phyloP scores from a whole-genome alignment of 495 filamentous ascomycete species.

The Penicillium cosmopolitanum region DNA sequence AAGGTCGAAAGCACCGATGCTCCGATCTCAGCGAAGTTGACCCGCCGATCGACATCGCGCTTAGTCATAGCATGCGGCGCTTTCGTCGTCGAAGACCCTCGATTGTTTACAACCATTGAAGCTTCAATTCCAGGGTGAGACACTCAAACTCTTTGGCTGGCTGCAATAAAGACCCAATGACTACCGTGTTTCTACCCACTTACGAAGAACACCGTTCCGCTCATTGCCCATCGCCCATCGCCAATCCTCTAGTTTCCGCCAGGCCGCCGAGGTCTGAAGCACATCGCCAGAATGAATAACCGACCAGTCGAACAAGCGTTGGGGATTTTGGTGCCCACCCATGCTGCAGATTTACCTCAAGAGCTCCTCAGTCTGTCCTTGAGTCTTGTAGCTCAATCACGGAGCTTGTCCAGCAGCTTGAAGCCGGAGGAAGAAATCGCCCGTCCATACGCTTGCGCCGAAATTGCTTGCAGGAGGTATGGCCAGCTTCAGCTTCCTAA shows the following conservation, averaged over 20 bases:
- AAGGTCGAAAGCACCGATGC: background rate
- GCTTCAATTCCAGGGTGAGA: slow-evolving; percentile 3
- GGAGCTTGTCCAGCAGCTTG: slow-evolving; percentile 74
- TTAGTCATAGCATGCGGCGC: slow-evolving; percentile 29
- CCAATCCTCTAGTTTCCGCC: background rate
- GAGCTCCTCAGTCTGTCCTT: slow-evolving; percentile 76
- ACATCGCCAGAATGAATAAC: slow-evolving; percentile 47
- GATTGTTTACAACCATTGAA: slow-evolving; percentile 17
- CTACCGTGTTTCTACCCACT: background rate
- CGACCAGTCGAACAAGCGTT: slow-evolving; percentile 77
- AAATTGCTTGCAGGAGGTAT: slow-evolving; percentile 90
- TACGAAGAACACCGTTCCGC: background rate
- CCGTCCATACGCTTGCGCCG: slow-evolving; percentile 83
- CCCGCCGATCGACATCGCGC: slow-evolving; percentile 13
- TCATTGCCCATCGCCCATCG: background rate
- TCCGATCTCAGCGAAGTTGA: slow-evolving; percentile 5
- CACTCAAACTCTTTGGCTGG: background rate
- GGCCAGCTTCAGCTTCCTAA: background rate
- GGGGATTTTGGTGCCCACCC: slow-evolving; percentile 74
- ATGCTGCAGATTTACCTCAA: slow-evolving; percentile 69
- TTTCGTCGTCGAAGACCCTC: slow-evolving; percentile 1
- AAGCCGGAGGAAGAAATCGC: slow-evolving; percentile 90
- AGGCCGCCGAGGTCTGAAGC: slow-evolving; percentile 6
- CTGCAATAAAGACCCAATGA: background rate
- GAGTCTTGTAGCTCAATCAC: slow-evolving; percentile 85